Evolutionary conservation across 2,329 filamentous ascomycete genomes (phyloP).

Genomic region (Fusarium sulawesiense): DNA sequence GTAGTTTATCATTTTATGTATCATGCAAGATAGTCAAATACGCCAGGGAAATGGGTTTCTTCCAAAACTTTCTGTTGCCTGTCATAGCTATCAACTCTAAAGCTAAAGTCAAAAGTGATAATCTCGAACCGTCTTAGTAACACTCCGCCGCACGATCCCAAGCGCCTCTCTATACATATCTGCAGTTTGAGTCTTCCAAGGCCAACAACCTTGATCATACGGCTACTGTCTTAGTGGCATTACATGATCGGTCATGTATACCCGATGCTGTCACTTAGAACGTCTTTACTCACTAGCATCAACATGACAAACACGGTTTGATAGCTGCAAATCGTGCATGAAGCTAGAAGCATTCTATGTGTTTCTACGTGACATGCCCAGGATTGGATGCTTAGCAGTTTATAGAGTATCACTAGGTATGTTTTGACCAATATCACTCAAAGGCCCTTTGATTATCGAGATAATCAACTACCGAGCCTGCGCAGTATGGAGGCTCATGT

Average conservation of each 20-base stretch:
- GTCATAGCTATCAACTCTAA: neutral
- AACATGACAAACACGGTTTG: neutral
- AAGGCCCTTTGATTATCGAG: conserved; percentile 12
- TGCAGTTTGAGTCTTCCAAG: neutral
- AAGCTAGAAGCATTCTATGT: neutral
- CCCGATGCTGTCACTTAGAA: neutral
- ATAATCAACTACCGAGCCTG: conserved; percentile 13
- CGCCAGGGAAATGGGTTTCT: neutral
- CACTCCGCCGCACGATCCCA: neutral
- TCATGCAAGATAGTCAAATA: conserved; percentile 15
- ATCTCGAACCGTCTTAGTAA: neutral
- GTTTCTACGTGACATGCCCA: neutral
- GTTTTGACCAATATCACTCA: neutral
- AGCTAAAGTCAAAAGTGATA: neutral
- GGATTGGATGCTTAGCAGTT: neutral
- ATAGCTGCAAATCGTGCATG: conserved; percentile 3
- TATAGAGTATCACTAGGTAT: neutral
- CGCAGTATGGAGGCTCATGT: neutral
- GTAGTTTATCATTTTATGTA: neutral
- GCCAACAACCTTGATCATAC: neutral
- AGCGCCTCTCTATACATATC: neutral
- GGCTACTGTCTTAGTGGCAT: neutral
- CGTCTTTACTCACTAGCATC: neutral
- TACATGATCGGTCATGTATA: conserved; percentile 9
- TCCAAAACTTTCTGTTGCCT: neutral